A percentile compares a stretch with the other conserved stretches of the same genome.
Conservation (phyloP, 1,284 basidiomycete genomes). For the Cryptococcus sp. region DNA sequence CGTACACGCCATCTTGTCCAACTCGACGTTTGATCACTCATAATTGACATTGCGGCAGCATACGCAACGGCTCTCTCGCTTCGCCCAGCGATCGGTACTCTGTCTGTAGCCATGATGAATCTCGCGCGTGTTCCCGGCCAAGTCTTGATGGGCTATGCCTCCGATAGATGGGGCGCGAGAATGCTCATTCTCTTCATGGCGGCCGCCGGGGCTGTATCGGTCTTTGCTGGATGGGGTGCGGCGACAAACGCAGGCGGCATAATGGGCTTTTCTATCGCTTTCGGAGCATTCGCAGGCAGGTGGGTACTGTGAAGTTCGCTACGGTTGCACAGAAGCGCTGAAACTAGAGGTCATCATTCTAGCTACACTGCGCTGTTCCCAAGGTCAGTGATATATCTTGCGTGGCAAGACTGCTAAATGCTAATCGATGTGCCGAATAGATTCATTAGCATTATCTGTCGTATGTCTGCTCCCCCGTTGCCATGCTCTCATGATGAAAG, state of each 20-base stretch:
- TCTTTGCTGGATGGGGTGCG: constrained; percentile 32
- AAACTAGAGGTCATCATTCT: neutral
- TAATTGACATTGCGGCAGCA: constrained; percentile 10
- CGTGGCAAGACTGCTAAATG: neutral
- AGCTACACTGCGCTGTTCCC: constrained; percentile 34
- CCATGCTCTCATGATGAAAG: neutral
- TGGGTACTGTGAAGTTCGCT: constrained; percentile 8
- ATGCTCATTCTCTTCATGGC: constrained; percentile 30
- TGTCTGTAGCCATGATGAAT: constrained; percentile 31
- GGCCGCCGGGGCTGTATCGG: constrained; percentile 16
- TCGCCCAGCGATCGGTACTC: constrained; percentile 22
- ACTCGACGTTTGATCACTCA: neutral
- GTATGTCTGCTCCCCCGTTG: constrained; percentile 10
- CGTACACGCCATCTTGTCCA: neutral
- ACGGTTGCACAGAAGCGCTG: neutral
- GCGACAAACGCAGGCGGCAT: constrained; percentile 25
- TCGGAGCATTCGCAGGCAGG: constrained; percentile 33
- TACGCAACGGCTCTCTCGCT: constrained; percentile 29
- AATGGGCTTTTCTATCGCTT: constrained; percentile 27
- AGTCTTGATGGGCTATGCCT: constrained; percentile 26
- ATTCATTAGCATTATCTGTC: constrained; percentile 24
- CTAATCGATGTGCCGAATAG: constrained; percentile 9
- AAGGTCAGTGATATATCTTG: constrained; percentile 11
- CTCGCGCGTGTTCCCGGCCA: constrained; percentile 32
- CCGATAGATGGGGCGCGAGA: constrained; percentile 24